Evolutionary conservation across 371 early-diverging fungal genomes (phyloP), one percentile per base, ranked within the genome.

Genomic region (Rhizopus arrhizus): DNA sequence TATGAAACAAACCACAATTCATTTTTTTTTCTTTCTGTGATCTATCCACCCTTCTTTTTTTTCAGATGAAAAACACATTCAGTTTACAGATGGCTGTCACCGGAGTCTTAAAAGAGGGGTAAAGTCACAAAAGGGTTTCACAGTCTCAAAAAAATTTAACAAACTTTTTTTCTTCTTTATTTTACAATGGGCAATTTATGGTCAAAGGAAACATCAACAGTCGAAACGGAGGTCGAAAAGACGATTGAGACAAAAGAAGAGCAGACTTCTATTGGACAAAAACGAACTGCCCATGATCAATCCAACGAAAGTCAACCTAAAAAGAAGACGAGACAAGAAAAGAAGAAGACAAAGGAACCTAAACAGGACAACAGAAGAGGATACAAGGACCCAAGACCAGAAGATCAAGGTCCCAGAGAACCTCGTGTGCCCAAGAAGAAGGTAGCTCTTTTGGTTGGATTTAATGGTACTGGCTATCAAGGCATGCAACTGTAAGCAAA

Each of bases 381-480:
- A 15, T 43, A 43, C 43, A 43, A 43, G 43, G 15, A 43, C 13
- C 7, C 8, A 15, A 15, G 43, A 1, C 5, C n/a, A 1, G 15
- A 5, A 13, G 13, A 9, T 43, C 13, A 13, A n/a, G 5, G n/a
- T 43, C 64, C 65, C 28, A 67, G 34, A 54, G 78, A 71, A 31
- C 66, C 69, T 34, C 84, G 91, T 16, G 52, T 81, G 31, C 94
- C 96, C 15, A 99, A 99, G 73, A 83, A 86, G 49, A 91, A 92
- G 61, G 90, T 94, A 3, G 97, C 95, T 0, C 69, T 97, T 10
- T 67, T 97, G 50, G 75, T 97, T 71, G 94, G 95, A 4, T 99
- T 91, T 69, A 91, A 91, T 61, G 99, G 99, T 4, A 92, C 95
- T n/a, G 95, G 92, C 0, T 99, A 94, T 79, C 87, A 91, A 61